Evolutionary conservation across 1,139 yeast species (phyloP).

Genomic region (Saccharomyces hybrid): DNA sequence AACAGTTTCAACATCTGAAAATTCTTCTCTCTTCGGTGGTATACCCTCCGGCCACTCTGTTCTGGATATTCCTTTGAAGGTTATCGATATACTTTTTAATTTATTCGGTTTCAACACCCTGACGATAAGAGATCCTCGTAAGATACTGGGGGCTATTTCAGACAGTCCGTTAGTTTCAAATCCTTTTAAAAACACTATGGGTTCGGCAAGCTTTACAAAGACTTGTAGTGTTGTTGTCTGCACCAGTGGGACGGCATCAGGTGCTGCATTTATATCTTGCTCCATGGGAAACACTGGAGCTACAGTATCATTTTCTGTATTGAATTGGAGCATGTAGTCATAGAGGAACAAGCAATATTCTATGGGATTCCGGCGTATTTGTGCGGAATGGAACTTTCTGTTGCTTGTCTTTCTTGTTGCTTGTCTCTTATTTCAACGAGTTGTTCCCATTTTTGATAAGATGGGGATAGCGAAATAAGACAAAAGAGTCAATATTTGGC

Average conservation of each 20-base stretch:
- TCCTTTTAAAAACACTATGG: conserved; percentile 74
- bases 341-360: background rate
- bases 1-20: conserved; percentile 53
- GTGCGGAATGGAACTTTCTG: background rate
- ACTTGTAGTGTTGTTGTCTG: conserved; percentile 32
- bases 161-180: conserved; percentile 57
- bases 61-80: conserved; percentile 61
- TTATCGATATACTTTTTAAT: conserved; percentile 57
- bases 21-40: conserved; percentile 69
- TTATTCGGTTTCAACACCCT: conserved; percentile 66
- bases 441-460: background rate
- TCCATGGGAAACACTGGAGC: conserved; percentile 31
- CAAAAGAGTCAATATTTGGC: background rate
- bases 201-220: conserved; percentile 55
- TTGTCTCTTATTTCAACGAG: background rate
- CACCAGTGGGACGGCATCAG: conserved; percentile 29
- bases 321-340: background rate
- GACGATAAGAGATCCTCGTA: conserved; percentile 73
- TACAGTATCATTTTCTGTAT: background rate
- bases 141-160: conserved; percentile 48
- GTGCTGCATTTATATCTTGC: conserved; percentile 27
- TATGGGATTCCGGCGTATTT: background rate
- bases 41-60: conserved; percentile 99
- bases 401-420: background rate
- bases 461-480: background rate